Base-by-base conservation (phyloP, 163 green algal genomes). In the Chlorella variabilis region DNA sequence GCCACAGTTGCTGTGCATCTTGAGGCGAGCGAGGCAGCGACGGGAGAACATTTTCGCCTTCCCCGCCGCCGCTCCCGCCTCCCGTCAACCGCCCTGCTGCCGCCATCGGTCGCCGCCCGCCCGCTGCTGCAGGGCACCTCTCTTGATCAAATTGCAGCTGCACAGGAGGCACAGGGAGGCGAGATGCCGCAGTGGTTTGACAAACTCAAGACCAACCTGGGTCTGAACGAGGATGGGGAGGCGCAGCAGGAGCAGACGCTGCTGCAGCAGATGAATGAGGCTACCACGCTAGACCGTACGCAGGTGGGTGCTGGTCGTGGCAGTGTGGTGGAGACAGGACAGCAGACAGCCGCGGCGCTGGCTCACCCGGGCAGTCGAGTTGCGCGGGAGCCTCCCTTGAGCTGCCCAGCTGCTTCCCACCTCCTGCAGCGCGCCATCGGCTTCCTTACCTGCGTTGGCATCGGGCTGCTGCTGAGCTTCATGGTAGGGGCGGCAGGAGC, bases 381-480 rank as follows among this genome's bases (percentile, higher is more conserved):
- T n/a, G n/a, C n/a, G n/a, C n/a, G n/a, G n/a, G n/a, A n/a, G n/a
- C n/a, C n/a, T n/a, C n/a, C n/a, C n/a, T n/a, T n/a, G n/a, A n/a
- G n/a, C n/a, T n/a, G n/a, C n/a, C 11, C 42, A 15, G 17, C n/a
- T 75, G 25, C 42, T 2, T 31, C 36, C 68, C 23, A 62, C 68
- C 29, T 42, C 42, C 48, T 48, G 66, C 66, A 75, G 33, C 66
- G 82, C 2, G 45, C 73, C 21, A 62, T 87, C 56, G 88, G 88
- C 20, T 91, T 90, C 81, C 71, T 51, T 2, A 73, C 81, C 2
- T 91, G 84, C 56, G 48, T 92, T 3, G 86, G 81, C 38, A 39
- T 92, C 23, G 84, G 84, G n/a, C 77, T 91, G 33, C 51, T 91
- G n/a, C 85, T 92, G 65, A 84, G 67, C 34, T 83, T 90, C 67